phyloP scores from a whole-genome alignment of 306 rosid genomes.

The Vigna mungo region DNA sequence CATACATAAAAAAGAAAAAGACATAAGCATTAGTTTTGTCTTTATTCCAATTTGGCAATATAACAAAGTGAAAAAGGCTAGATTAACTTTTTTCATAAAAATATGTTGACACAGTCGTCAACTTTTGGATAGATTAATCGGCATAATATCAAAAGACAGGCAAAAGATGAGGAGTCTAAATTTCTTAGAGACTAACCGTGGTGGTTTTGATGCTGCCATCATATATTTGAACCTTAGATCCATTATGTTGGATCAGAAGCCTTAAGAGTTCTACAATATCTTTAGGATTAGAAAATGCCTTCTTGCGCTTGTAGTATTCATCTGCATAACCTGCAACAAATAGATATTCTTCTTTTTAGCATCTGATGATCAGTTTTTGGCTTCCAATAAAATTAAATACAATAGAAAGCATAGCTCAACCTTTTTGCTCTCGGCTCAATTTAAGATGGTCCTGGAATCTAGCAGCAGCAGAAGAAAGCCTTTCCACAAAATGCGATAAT shows the following conservation, averaged over 20 bases:
- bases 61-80: background rate
- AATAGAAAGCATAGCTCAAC: conserved; percentile 19
- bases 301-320: conserved; percentile 36
- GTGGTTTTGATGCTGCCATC: conserved; percentile 32
- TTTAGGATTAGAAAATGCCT: conserved; percentile 44
- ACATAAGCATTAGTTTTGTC: conserved; percentile 4
- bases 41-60: background rate
- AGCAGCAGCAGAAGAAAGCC: conserved; percentile 15
- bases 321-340: conserved; percentile 39
- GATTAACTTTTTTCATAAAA: background rate
- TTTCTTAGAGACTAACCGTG: conserved; percentile 23
- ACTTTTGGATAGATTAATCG: background rate
- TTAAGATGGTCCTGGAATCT: conserved; percentile 32
- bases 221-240: conserved; percentile 30
- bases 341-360: background rate
- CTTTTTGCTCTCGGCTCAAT: conserved; percentile 37
- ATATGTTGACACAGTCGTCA: background rate
- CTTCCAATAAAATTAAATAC: conserved; percentile 3
- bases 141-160: background rate
- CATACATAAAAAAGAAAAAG: background rate
- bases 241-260: conserved; percentile 40
- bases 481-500: conserved; percentile 37
- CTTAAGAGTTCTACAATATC: conserved; percentile 45
- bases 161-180: background rate
- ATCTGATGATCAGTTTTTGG: conserved; percentile 12